These are phyloP conservation scores for Sicyos edulis DNA, from an alignment of 306 rosid species.

Conservation along the genomic window DNA sequence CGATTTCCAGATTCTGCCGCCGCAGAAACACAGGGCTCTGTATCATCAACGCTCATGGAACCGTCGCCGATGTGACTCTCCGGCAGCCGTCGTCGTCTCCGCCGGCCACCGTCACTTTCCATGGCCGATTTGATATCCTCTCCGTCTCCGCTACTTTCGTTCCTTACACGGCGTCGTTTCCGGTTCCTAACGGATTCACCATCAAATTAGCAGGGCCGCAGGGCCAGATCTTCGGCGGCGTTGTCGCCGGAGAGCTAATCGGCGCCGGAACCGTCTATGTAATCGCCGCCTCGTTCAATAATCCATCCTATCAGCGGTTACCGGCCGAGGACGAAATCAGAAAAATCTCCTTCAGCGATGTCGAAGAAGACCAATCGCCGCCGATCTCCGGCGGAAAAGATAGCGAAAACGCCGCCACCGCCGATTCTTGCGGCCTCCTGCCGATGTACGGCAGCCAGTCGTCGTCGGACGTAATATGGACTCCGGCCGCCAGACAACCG, in stretches of 20 bases:
- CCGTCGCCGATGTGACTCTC: slow-evolving; percentile 71
- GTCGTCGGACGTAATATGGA: slow-evolving; percentile 78
- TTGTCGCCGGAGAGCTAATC: slow-evolving; percentile 48
- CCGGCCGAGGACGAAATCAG: slow-evolving; percentile 51
- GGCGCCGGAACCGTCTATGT: slow-evolving; percentile 76
- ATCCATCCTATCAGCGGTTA: slow-evolving; percentile 63
- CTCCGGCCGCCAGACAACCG: slow-evolving; percentile 65
- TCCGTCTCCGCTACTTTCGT: slow-evolving; percentile 75
- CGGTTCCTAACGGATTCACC: slow-evolving; percentile 49
- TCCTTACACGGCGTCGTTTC: slow-evolving; percentile 26
- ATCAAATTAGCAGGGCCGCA: slow-evolving; percentile 86
- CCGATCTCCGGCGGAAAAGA: slow-evolving; percentile 5
- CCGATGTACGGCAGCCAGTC: slow-evolving; percentile 62
- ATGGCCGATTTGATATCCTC: slow-evolving; percentile 82
- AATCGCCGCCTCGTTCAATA: slow-evolving; percentile 64
- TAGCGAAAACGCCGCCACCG: no score
- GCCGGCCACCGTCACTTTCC: slow-evolving; percentile 73
- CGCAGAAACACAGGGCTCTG: slow-evolving; percentile 62
- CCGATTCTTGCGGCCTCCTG: slow-evolving; percentile 15
- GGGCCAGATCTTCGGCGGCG: slow-evolving; percentile 92
- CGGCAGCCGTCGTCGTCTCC: slow-evolving; percentile 76
- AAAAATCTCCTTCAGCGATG: slow-evolving; percentile 36
- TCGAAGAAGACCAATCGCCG: slow-evolving; percentile 27
- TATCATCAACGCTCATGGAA: slow-evolving; percentile 63
- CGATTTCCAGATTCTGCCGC: slow-evolving; percentile 58